Evolutionary conservation across 2,329 filamentous ascomycete genomes (phyloP).

Genomic region (Stemphylium lycopersici): DNA sequence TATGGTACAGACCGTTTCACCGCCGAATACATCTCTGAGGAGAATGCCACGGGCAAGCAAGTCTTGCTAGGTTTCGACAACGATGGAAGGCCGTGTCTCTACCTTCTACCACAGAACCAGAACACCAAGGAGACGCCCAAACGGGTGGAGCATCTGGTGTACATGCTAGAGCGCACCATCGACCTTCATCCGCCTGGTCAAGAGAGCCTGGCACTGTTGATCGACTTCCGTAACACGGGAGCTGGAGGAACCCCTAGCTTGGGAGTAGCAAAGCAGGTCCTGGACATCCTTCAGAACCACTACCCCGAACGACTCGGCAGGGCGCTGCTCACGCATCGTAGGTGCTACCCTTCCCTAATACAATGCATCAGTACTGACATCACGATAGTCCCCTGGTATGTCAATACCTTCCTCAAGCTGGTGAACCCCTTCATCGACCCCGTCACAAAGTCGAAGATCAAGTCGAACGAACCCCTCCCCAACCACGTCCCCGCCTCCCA

Average conservation of each 20-base stretch:
- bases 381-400: constrained; percentile 79
- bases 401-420: constrained; percentile 93
- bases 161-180: constrained; percentile 89
- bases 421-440: constrained; percentile 97
- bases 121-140: constrained; percentile 87
- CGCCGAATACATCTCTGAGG: constrained; percentile 84
- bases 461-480: constrained; percentile 92
- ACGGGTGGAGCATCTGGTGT: constrained; percentile 93
- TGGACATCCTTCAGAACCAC: constrained; percentile 91
- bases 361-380: constrained; percentile 3
- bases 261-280: constrained; percentile 77
- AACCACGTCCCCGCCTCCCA: constrained; percentile 82
- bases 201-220: constrained; percentile 83
- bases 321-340: constrained; percentile 87
- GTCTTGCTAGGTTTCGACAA: constrained; percentile 87
- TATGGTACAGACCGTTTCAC: constrained; percentile 80
- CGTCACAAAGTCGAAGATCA: constrained; percentile 89
- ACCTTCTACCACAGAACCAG: constrained; percentile 86
- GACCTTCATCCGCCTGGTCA: constrained; percentile 87
- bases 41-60: constrained; percentile 98
- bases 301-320: constrained; percentile 91
- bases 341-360: constrained; percentile 36
- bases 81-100: constrained; percentile 83
- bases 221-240: constrained; percentile 87
- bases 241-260: constrained; percentile 78